Percentiles rank a stretch among this genome's conserved stretches.
phyloP scores from a whole-genome alignment of 805 yeast species.

The Candida wancherniae region DNA sequence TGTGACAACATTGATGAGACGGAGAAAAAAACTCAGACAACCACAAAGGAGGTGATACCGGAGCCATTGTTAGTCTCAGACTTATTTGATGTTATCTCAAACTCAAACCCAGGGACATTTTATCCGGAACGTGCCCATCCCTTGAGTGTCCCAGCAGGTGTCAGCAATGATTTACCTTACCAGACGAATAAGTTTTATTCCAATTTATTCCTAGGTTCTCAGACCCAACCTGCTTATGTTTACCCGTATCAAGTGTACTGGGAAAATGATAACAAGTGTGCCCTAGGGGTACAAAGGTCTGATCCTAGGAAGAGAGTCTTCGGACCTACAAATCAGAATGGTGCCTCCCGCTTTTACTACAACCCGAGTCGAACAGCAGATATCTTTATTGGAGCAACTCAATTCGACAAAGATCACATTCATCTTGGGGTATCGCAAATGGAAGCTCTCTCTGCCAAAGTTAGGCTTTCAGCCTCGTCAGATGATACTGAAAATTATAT shows the following conservation, averaged over 20 bases:
- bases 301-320: constrained; percentile 37
- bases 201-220: constrained; percentile 55
- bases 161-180: constrained; percentile 39
- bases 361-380: constrained; percentile 57
- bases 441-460: constrained; percentile 34
- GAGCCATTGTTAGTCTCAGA: too few species aligned
- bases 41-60: too few species aligned
- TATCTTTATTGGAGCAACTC: constrained; percentile 50
- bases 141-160: constrained; percentile 44
- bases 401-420: constrained; percentile 36
- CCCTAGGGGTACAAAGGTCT: constrained; percentile 61
- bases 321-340: constrained; percentile 45
- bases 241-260: constrained; percentile 67
- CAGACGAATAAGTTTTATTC: constrained; percentile 77
- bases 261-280: constrained; percentile 42
- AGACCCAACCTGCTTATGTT: constrained; percentile 51
- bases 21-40: too few species aligned
- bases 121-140: constrained; percentile 45
- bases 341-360: constrained; percentile 42
- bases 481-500: constrained; percentile 30
- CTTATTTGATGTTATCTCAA: constrained; percentile 47
- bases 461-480: constrained; percentile 17
- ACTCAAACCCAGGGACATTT: constrained; percentile 39
- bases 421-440: constrained; percentile 42
- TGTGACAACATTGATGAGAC: too few species aligned